These are phyloP conservation scores for Gonapodya prolifera DNA, from an alignment of 192 early-diverging fungal genomes.

Conservation along the genomic window DNA sequence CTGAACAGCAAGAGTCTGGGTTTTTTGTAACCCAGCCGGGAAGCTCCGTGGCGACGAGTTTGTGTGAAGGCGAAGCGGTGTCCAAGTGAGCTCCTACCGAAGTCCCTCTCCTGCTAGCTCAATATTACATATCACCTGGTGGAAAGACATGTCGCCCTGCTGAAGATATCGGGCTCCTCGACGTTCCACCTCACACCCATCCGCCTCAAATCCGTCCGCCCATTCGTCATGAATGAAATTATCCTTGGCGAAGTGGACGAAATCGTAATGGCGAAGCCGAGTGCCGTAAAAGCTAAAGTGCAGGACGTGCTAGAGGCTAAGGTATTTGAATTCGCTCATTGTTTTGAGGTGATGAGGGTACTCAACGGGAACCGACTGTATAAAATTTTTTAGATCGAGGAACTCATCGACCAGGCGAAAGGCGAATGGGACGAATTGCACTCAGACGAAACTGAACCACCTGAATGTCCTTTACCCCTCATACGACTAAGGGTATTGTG, in stretches of 20 bases:
- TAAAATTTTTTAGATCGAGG: no score
- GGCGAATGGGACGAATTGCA: background rate
- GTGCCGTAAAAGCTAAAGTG: conserved; percentile 30
- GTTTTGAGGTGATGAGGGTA: no score
- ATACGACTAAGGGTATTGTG: conserved; percentile 51
- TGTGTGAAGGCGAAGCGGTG: conserved; percentile 69
- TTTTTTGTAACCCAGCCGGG: conserved; percentile 87
- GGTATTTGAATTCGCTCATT: no score
- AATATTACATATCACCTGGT: conserved; percentile 1
- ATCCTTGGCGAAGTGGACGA: conserved; percentile 32
- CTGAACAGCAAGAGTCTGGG: conserved; percentile 44
- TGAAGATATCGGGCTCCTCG: conserved; percentile 51
- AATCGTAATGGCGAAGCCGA: conserved; percentile 37
- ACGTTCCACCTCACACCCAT: conserved; percentile 65
- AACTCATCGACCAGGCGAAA: background rate
- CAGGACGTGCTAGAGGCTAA: no score
- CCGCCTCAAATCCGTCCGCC: conserved; percentile 65
- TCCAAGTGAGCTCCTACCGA: conserved; percentile 39
- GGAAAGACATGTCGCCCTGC: conserved; percentile 31
- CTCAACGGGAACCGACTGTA: no score
- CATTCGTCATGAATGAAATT: conserved; percentile 69
- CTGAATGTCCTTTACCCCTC: conserved; percentile 49
- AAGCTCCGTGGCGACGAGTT: conserved; percentile 78
- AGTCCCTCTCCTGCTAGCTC: conserved; percentile 8
- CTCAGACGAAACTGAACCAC: background rate